Percentiles rank a stretch among this genome's conserved stretches.
These are phyloP conservation scores for Pezicula carpinea DNA, from an alignment of 2,329 filamentous ascomycete species.

Conservation along the genomic window DNA sequence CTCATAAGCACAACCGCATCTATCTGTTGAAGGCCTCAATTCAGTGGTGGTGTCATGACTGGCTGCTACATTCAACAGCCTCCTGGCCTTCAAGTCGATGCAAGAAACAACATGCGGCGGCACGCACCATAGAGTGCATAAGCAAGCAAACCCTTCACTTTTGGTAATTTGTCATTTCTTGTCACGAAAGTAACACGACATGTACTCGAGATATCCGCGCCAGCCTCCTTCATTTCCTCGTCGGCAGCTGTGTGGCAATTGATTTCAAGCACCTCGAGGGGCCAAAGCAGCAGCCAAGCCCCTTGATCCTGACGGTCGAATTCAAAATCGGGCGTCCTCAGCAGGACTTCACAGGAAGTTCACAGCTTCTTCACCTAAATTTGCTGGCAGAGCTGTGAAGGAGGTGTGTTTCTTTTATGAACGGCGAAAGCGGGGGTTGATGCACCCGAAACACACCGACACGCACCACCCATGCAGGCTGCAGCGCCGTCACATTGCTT, in stretches of 20 bases:
- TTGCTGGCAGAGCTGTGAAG: conserved; percentile 6
- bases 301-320: background rate
- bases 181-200: background rate
- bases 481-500: conserved; percentile 12
- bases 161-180: background rate
- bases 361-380: conserved; percentile 10
- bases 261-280: conserved; percentile 13
- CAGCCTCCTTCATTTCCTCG: conserved; percentile 1
- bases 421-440: background rate
- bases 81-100: too few relatives aligned
- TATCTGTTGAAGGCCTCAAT: too few relatives aligned
- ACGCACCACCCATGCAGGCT: conserved; percentile 3
- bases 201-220: background rate
- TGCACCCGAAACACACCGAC: conserved; percentile 12
- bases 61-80: too few relatives aligned
- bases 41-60: too few relatives aligned
- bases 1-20: too few relatives aligned
- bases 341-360: conserved; percentile 14
- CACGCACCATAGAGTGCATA: too few relatives aligned
- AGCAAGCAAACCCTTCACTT: too few relatives aligned
- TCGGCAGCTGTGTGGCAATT: conserved; percentile 17
- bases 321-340: conserved; percentile 2
- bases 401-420: conserved; percentile 12
- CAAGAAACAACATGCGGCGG: too few relatives aligned
- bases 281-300: conserved; percentile 3